These are phyloP conservation scores for Anthracocystis setariae DNA, from an alignment of 1,284 basidiomycete species.

Conservation along the genomic window DNA sequence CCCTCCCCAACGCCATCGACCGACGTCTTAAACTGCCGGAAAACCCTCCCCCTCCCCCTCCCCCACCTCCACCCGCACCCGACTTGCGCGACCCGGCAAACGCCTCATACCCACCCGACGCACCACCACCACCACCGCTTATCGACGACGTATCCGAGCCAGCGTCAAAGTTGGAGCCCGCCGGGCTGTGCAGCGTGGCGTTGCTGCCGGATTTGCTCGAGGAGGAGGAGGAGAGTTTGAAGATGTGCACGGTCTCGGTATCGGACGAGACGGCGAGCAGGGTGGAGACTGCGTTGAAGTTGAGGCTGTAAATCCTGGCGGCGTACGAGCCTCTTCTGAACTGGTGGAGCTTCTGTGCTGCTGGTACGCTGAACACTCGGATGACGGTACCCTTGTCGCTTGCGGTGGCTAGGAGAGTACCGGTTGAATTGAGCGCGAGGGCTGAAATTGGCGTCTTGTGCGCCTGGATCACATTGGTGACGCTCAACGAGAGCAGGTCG, in stretches of 20 bases:
- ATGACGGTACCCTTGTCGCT: constrained; percentile 97
- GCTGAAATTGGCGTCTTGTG: constrained; percentile 93
- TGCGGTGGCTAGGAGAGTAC: constrained; percentile 90
- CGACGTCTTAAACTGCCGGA: constrained; percentile 70
- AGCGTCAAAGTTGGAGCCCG: constrained; percentile 21
- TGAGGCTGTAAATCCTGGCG: constrained; percentile 87
- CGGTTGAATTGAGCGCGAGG: constrained; percentile 84
- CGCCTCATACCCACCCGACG: constrained; percentile 67
- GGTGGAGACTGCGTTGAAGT: constrained; percentile 85
- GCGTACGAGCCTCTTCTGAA: constrained; percentile 89
- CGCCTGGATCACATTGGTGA: constrained; percentile 94
- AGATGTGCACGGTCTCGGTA: constrained; percentile 96
- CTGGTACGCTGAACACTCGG: constrained; percentile 89
- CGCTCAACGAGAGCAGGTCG: constrained; percentile 87
- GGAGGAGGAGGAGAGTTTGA: constrained; percentile 75
- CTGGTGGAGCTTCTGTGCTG: constrained; percentile 91
- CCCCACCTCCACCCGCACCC: too few species aligned
- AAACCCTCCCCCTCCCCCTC: too few species aligned
- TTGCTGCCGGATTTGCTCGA: constrained; percentile 1
- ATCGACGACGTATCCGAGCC: constrained; percentile 17
- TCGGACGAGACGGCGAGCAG: constrained; percentile 89
- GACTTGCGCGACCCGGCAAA: constrained; percentile 59
- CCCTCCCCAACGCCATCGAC: constrained; percentile 71
- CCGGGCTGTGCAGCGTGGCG: neutral
- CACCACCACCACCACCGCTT: constrained; percentile 9